Evolutionary conservation across 2,329 filamentous ascomycete genomes (phyloP), one percentile per base, ranked within the genome.

Genomic region (Cercospora sp.): DNA sequence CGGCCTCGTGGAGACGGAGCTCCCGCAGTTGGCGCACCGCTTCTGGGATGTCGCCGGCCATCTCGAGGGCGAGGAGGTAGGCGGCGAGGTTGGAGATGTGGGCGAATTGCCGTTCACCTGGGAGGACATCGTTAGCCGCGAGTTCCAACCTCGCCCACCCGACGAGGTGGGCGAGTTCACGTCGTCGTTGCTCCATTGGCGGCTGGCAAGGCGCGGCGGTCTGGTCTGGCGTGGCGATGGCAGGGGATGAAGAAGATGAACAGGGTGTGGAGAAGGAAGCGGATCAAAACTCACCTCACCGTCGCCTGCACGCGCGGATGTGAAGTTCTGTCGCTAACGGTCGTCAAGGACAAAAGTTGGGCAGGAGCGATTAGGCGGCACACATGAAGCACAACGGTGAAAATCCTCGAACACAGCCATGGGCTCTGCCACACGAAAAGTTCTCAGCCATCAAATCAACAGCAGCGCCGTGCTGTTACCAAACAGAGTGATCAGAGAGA

Each of bases 41-140:
- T 1, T 59, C 30, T 2, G 55, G 31, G 28, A 59, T 23, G 55
- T 59, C 28, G 28, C 55, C 30, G 31, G 55, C 28, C 55, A 59
- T 59, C n/a, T 59, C 55, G 55, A 59, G 55, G 55, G 55, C 48
- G 48, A 55, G 23, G 12, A 55, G 48, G 48, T 55, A 55, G 48
- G 26, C 23, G 48, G 48, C 26, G 48, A 55, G 48, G 48, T 55
- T 55, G 48, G 6, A 28, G 48, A 8, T 55, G 48, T 30, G 48
- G 48, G 20, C 12, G 48, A 55, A 55, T 1, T 55, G 48, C 1
- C 13, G 48, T 23, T 55, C 48, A 55, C 48, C 48, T 55, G 48
- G 48, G 16, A 55, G 12, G 33, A 60, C 10, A 26, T 55, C 48
- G 48, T 55, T 55, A 55, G 48, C 23, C 23, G 48, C 48, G 48